Evolutionary conservation across 2,329 filamentous ascomycete species (phyloP), one percentile per base, ranked within the genome.

Genomic region (Rutstroemia sp.): DNA sequence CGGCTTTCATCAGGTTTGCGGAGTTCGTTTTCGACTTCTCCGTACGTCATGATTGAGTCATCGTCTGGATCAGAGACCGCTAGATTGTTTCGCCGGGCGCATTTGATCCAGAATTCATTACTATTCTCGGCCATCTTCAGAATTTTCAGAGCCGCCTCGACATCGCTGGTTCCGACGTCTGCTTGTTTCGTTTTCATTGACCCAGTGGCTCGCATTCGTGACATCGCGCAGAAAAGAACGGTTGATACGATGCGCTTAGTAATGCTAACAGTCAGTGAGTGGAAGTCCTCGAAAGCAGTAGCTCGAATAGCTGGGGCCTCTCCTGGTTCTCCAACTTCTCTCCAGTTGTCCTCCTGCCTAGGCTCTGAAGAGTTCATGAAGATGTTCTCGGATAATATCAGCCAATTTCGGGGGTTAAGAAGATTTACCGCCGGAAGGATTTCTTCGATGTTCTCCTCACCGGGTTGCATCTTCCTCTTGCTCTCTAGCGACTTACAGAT

Each of bases 271-370:
- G 80, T 75, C 2, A 96, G 71, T 8, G 80, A 80, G 65, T 91
- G 79, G 46, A 96, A 86, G 63, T 94, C 89, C 5, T 81, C 78
- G n/a, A 95, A 78, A 0, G 88, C 84, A 1, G 88, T 91, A 6
- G 84, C 80, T 62, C 87, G 84, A 21, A 96, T 81, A 0, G 86
- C 82, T 0, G 91, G 91, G 3, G 75, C 75, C 56, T 81, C 77
- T 52, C 70, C 69, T 27, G 52, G 46, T n/a, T 79, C 77, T 19
- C 79, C 77, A 7, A 88, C 64, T 41, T 74, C 76, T 37, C 73
- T 75, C 89, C 88, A 95, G 67, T 89, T 91, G 55, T 81, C 78
- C 54, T 83, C 80, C 12, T 76, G 72, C 44, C 79, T 74, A 2
- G 74, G 69, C 12, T 78, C 77, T 59, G 74, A 75, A 21, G 73